phyloP scores from a whole-genome alignment of 495 filamentous ascomycete genomes.

The Trichoderma gamsii region DNA sequence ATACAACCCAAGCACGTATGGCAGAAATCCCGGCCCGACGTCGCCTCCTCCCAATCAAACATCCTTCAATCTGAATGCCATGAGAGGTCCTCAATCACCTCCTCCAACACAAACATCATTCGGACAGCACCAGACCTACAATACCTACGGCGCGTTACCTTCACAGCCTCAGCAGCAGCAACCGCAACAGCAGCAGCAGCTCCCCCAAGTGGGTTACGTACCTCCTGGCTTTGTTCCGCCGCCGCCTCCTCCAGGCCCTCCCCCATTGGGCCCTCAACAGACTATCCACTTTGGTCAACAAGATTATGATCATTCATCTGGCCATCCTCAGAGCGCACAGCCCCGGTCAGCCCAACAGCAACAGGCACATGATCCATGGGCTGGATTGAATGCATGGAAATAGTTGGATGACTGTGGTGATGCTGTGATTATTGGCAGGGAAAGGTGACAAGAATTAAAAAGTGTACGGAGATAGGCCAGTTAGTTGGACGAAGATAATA shows the following conservation, averaged over 20 bases:
- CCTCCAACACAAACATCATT: slow-evolving; percentile 48
- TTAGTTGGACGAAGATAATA: too few relatives aligned
- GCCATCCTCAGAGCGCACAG: slow-evolving; percentile 31
- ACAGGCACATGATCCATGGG: slow-evolving; percentile 66
- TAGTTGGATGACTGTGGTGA: slow-evolving; percentile 29
- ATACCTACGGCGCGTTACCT: slow-evolving; percentile 35
- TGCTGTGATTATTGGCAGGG: neutral
- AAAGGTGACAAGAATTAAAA: neutral
- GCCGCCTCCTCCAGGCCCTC: slow-evolving; percentile 79
- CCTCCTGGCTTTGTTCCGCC: slow-evolving; percentile 85
- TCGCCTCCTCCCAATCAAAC: slow-evolving; percentile 44
- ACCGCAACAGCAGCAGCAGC: slow-evolving; percentile 23
- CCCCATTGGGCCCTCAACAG: slow-evolving; percentile 66
- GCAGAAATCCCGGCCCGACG: slow-evolving; percentile 43
- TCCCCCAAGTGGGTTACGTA: slow-evolving; percentile 42
- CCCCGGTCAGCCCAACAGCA: slow-evolving; percentile 44
- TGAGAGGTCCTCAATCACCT: slow-evolving; percentile 45
- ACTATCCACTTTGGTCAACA: slow-evolving; percentile 42
- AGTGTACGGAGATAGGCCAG: too few relatives aligned
- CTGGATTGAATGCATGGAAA: slow-evolving; percentile 81
- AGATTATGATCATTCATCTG: slow-evolving; percentile 31
- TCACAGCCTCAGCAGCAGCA: slow-evolving; percentile 22
- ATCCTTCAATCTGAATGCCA: slow-evolving; percentile 38
- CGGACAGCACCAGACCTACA: slow-evolving; percentile 28
- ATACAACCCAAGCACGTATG: slow-evolving; percentile 45